phyloP scores from a whole-genome alignment of 345 rosid genomes.

The Acer campestre region DNA sequence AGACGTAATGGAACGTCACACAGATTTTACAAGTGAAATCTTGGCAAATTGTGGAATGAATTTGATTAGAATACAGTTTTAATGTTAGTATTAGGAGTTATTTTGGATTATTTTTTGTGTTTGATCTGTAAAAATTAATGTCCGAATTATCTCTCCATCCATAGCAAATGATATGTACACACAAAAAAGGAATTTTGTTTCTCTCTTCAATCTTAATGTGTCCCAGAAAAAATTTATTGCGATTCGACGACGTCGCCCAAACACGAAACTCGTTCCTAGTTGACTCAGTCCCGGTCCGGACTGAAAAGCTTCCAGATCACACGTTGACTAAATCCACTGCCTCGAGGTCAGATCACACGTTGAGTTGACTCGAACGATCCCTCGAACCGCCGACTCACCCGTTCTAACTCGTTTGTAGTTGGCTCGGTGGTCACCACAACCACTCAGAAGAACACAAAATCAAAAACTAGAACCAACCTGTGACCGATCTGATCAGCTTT shows the following conservation, averaged over 20 bases:
- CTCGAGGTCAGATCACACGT: background rate
- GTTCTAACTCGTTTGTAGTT: background rate
- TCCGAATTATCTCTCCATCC: conserved; percentile 47
- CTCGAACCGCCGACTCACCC: background rate
- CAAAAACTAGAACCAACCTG: conserved; percentile 38
- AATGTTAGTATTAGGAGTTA: background rate
- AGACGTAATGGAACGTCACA: conserved; percentile 1
- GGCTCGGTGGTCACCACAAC: conserved; percentile 1
- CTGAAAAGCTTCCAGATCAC: background rate
- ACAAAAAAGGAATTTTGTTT: conserved; percentile 14
- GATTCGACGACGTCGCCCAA: conserved; percentile 19
- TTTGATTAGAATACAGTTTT: background rate
- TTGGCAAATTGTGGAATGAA: background rate
- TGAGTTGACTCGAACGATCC: background rate
- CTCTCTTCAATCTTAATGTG: conserved; percentile 23
- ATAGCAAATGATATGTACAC: conserved; percentile 56
- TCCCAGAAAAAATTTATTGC: conserved; percentile 34
- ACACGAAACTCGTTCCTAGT: conserved; percentile 27
- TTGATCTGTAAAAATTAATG: conserved; percentile 15
- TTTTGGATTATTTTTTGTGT: background rate
- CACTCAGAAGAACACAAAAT: background rate
- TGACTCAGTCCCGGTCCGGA: conserved; percentile 22
- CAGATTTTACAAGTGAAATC: background rate
- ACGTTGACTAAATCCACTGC: background rate
- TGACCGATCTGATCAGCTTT: conserved; percentile 36